Base-by-base conservation (phyloP, 176 grass and related monocot species). In the Zoysia japonica region DNA sequence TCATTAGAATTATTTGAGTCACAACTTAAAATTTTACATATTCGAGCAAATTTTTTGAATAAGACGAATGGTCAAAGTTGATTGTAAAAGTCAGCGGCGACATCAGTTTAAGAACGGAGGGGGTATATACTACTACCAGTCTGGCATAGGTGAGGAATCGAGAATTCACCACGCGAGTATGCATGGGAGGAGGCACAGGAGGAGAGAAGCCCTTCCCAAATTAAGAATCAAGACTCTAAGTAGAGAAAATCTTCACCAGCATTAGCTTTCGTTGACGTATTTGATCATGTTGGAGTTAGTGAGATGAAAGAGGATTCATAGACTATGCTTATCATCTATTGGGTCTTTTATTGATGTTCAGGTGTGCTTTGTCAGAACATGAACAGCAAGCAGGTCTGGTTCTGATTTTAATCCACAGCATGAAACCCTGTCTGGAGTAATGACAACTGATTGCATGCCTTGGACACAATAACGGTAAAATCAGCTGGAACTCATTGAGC, bases 351-450 rank as follows among this genome's bases (percentile, higher is more conserved):
- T 28, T 12, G 28, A 39, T 40, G 28, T 48, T 69, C 39, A 68
- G 35, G 11, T 77, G 75, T 41, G 7, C 16, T 72, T 74, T 46
- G 16, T 6, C 60, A 64, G 19, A 75, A 51, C 28, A 28, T 28
- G 19, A 75, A 51, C 54, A 69, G 47, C 20, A 75, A 79, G 11
- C 46, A 40, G 3, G 47, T 78, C 17, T 61, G 11, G 65, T 68
- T 75, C 54, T 87, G 48, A 62, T 39, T 75, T 11, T 20, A 16
- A 65, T 65, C 47, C 47, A 47, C 5, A 35, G 1, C 53, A 63
- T 13, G 44, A 61, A 67, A 44, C 9, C 11, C 7, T 74, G 36
- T 6, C 51, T 43, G 16, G 36, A 46, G 39, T 51, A 47, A 41
- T 17, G 28, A 28, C 6, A 17, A 15, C 37, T 11, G 10, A 13